Base-by-base conservation (phyloP, 2,329 filamentous ascomycete species). In the Alternaria incomplexa region DNA sequence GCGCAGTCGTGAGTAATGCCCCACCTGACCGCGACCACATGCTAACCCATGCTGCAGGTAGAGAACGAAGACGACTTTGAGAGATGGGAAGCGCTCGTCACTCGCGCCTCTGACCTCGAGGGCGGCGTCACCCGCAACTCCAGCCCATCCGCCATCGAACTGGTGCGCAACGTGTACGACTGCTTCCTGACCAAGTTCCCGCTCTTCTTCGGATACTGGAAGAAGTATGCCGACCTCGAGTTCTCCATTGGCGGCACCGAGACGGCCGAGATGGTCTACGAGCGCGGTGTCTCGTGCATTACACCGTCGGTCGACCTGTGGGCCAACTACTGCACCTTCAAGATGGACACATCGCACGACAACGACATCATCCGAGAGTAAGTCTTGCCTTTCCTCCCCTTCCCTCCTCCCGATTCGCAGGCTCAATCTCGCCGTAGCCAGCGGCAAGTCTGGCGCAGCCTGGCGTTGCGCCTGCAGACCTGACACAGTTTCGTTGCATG, bases 291-390 rank as follows among this genome's bases (percentile, higher is more conserved):
- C 74, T 93, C 94, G 46, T 96, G 93, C 82, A 93, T 98, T 76
- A 91, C 91, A 59, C 93, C 92, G 77, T 98, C 95, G 36, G 94
- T 97, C 75, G 96, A 99, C 79, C 86, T 99, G 63, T 99, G 96
- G 96, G 92, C 93, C 56, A 94, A 97, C 76, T 99, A 97, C 84
- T 98, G 95, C 84, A 88, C 90, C 75, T 98, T 98, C 88, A 98
- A 98, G 82, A 93, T 96, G 84, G 93, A 98, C 80, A 98, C 96
- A 61, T 96, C 92, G 73, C 96, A 99, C 83, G 93, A 97, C 79
- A 88, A 93, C 75, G 92, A 96, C 79, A 87, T 96, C 82, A 96
- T 97, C 84, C 91, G 96, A 97, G 96, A 98, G 96, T 99, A 97
- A 98, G 96, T 98, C 53, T 56, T 64, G 51, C 69, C 70, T 74